Base-by-base conservation (phyloP, 805 yeast species). In the Myxozyma nipponensis region DNA sequence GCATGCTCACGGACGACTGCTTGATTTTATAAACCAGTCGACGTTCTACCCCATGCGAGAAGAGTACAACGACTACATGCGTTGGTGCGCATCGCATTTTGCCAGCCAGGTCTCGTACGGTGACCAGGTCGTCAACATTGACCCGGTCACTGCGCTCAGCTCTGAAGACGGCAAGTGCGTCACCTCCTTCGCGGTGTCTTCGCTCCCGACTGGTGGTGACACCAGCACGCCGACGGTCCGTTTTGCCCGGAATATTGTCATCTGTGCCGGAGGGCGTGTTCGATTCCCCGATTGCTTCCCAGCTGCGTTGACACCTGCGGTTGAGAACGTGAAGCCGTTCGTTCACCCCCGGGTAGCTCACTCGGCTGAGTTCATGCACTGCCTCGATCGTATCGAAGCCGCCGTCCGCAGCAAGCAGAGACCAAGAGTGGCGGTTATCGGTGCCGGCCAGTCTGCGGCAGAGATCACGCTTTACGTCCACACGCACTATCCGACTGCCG, bases 401-500 rank as follows among this genome's bases (percentile, higher is more conserved):
- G 25, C 4, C 15, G 37, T 35, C 7, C 6, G 9, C n/a, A 17
- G 21, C 6, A 7, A n/a, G 38, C 4, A 13, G 9, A 38, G 44
- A 15, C 10, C 44, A 25, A 32, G 57, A 5, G 42, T 61, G 7
- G 63, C 59, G 7, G 58, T 61, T 1, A 21, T 61, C 4, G 64
- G 64, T 3, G 54, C 58, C 4, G 64, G 64, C 9, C 64, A 61
- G 46, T 61, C 64, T 9, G 57, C 63, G 9, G 64, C 64, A 4
- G 64, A 61, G 44, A 59, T 61, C 9, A 46, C 56, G 10, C 4
- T 28, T 13, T 39, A 60, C 36, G 28, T 54, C 7, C 44, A 47
- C 19, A 10, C 39, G 4, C 32, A n/a, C 9, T 25, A 53, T 19
- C 60, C 59, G 2, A 22, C 26, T 4, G 23, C 46, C 21, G 28